phyloP scores from a whole-genome alignment of 2,329 filamentous ascomycete species.

The Exophiala lecanii-corni region DNA sequence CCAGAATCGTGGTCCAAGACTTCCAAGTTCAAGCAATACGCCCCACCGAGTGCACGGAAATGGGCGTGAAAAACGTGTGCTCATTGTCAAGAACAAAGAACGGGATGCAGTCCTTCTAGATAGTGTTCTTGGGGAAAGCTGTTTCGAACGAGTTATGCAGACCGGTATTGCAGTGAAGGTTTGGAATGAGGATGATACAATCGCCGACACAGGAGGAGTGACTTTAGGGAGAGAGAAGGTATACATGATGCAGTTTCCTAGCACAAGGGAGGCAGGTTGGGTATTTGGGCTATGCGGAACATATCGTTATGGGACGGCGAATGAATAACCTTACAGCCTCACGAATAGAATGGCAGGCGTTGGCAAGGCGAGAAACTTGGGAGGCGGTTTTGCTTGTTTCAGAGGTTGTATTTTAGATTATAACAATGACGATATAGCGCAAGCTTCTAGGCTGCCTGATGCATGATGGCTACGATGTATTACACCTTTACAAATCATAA shows the following conservation, averaged over 20 bases:
- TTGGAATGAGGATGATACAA: constrained; percentile 69
- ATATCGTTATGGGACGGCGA: constrained; percentile 43
- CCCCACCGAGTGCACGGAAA: constrained; percentile 49
- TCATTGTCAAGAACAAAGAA: constrained; percentile 64
- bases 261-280: constrained; percentile 50
- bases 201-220: constrained; percentile 54
- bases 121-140: constrained; percentile 76
- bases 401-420: too few species aligned
- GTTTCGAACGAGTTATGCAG: constrained; percentile 76
- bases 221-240: constrained; percentile 54
- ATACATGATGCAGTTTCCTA: constrained; percentile 62
- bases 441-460: too few species aligned
- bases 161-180: constrained; percentile 86
- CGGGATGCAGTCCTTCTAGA: constrained; percentile 67
- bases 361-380: constrained; percentile 7
- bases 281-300: constrained; percentile 52
- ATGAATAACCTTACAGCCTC: too few species aligned
- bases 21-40: constrained; percentile 26
- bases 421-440: too few species aligned
- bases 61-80: constrained; percentile 76
- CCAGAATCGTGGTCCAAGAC: constrained; percentile 26
- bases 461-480: too few species aligned
- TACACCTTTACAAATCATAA: too few species aligned
- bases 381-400: too few species aligned
- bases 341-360: too few species aligned